Evolutionary conservation across 306 rosid genomes (phyloP).

Genomic region (Lathyrus tuberosus): DNA sequence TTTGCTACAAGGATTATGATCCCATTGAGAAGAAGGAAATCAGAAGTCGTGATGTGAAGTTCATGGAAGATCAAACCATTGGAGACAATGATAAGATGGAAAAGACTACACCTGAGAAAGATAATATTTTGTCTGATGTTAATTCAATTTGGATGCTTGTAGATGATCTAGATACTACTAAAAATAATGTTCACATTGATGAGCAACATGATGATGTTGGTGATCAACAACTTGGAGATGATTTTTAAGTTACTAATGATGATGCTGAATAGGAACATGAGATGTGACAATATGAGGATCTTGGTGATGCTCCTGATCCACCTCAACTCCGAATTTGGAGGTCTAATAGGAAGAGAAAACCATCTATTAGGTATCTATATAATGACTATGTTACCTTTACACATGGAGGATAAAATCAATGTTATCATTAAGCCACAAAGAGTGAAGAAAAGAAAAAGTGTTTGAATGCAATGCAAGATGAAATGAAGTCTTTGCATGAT

Average conservation of each 20-base stretch:
- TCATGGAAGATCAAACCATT: neutral
- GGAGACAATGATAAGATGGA: neutral
- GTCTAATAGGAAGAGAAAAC: too few relatives aligned
- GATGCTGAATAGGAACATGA: neutral
- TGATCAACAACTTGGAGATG: neutral
- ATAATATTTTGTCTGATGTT: neutral
- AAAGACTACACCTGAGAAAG: too few relatives aligned
- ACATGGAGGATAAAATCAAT: too few relatives aligned
- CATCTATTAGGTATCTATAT: too few relatives aligned
- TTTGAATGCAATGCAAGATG: too few relatives aligned
- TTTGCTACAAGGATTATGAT: neutral
- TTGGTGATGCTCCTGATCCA: too few relatives aligned
- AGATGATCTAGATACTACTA: neutral
- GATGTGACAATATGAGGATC: too few relatives aligned
- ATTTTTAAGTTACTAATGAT: neutral
- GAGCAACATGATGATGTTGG: neutral
- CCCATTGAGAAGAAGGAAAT: neutral
- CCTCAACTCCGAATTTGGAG: too few relatives aligned
- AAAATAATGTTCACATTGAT: neutral
- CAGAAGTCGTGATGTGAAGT: neutral
- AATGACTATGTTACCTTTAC: too few relatives aligned
- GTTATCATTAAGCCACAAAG: too few relatives aligned
- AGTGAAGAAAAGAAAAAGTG: too few relatives aligned
- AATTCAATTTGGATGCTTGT: neutral
- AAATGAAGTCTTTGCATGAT: too few relatives aligned